phyloP scores from a whole-genome alignment of 148 eudicot genomes.

The Pouteria glomerata region DNA sequence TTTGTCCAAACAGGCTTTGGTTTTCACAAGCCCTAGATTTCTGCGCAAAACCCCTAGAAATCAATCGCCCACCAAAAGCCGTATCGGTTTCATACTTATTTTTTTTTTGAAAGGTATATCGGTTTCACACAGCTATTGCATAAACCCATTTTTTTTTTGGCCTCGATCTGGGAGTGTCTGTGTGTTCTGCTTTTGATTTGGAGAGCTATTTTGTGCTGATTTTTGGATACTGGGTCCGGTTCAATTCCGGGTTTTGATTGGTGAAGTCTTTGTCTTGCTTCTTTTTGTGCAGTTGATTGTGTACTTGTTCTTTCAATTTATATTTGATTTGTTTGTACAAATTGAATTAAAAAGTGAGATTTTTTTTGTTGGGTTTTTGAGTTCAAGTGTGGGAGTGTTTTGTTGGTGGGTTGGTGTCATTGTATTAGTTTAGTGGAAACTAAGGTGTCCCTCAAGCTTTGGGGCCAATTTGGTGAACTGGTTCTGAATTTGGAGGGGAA shows the following conservation, averaged over 20 bases:
- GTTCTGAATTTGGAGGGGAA: neutral
- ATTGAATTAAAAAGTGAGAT: neutral
- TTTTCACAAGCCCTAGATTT: neutral
- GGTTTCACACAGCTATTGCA: too few relatives aligned
- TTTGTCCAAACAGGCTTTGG: slow-evolving; percentile 2
- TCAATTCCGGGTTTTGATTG: neutral
- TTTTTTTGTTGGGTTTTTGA: neutral
- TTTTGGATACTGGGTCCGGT: neutral
- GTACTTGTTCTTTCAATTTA: neutral
- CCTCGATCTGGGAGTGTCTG: slow-evolving; percentile 8
- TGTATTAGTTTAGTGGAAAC: neutral
- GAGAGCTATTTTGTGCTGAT: neutral
- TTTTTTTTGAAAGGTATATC: too few relatives aligned
- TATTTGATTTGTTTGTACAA: neutral
- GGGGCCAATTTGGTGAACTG: slow-evolving; percentile 12
- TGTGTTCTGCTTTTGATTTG: neutral
- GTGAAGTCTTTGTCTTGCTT: neutral
- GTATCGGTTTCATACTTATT: neutral
- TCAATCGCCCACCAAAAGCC: neutral
- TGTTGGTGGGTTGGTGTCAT: neutral
- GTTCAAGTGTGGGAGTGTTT: neutral
- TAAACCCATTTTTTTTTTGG: too few relatives aligned
- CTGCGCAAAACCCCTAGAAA: neutral
- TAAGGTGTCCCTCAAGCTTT: neutral
- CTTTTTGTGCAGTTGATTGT: neutral